These are phyloP conservation scores for Urostyla sp. DNA, from an alignment of 73 alveolate genomes.

Conservation along the genomic window DNA sequence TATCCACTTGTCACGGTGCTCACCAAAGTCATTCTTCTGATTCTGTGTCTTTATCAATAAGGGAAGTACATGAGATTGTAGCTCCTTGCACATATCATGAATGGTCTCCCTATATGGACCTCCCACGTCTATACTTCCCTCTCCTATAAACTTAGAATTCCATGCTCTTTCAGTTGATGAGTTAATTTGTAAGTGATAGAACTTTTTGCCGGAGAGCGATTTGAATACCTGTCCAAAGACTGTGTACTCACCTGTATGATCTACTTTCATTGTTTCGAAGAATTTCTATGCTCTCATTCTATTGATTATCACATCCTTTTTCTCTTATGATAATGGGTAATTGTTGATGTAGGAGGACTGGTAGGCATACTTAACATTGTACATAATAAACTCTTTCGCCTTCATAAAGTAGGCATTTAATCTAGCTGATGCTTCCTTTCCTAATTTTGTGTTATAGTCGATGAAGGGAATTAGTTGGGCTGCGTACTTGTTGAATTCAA, in stretches of 20 bases:
- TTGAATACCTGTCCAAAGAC: slow-evolving; percentile 75
- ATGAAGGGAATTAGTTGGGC: slow-evolving; percentile 49
- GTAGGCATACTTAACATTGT: slow-evolving; percentile 51
- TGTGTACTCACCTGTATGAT: slow-evolving; percentile 74
- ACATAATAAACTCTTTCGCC: slow-evolving; percentile 57
- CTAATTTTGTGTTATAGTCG: slow-evolving; percentile 47
- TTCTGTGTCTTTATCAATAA: slow-evolving; percentile 76
- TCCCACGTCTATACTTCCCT: slow-evolving; percentile 86
- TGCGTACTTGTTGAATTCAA: slow-evolving; percentile 53
- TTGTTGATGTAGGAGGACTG: slow-evolving; percentile 37
- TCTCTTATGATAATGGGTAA: slow-evolving; percentile 23
- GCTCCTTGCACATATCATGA: slow-evolving; percentile 74
- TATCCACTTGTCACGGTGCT: slow-evolving; percentile 84
- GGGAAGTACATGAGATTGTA: slow-evolving; percentile 79
- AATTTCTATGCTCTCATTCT: slow-evolving; percentile 71
- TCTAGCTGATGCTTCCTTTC: slow-evolving; percentile 47
- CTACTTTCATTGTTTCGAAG: slow-evolving; percentile 68
- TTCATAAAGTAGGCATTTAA: slow-evolving; percentile 54
- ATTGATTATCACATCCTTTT: slow-evolving; percentile 40
- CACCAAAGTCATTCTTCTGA: slow-evolving; percentile 82
- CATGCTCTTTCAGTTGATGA: slow-evolving; percentile 58
- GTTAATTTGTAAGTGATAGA: slow-evolving; percentile 56
- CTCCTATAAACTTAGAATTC: slow-evolving; percentile 72
- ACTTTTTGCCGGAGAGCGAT: slow-evolving; percentile 25
- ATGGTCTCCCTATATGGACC: slow-evolving; percentile 86